Evolutionary conservation across 306 rosid species (phyloP), one percentile per base, ranked within the genome.

Genomic region (Dryas octopetala): DNA sequence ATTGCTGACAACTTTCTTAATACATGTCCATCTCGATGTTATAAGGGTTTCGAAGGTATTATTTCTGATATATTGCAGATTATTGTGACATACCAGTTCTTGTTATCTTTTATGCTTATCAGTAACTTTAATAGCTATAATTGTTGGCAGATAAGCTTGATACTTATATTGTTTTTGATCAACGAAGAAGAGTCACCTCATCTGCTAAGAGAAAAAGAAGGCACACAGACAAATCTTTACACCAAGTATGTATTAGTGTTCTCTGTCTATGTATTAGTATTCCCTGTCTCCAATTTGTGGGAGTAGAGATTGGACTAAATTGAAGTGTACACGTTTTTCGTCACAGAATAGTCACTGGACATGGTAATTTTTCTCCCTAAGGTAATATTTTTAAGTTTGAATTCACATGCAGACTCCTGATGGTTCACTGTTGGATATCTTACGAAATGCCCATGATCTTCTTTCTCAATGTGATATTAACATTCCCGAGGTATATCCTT

Each of bases 171-270:
- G 93, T 92, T 70, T 90, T 88, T 83, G 92, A 95, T 80, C 89
- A 92, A 84, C 85, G 98, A 76, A 95, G 90, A 80, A 87, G 90
- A 83, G 96, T 95, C 74, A 95, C 99, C 23, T 95, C 99, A 76
- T 95, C 99, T 28, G 91, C 99, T 52, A 95, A 95, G 88, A 90
- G 78, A 85, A 88, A 82, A 85, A 86, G 93, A 85, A 88, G 80
- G 77, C 85, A 73, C 45, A 86, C 83, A 60, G 83, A 87, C 83
- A 89, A 86, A 79, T 85, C 91, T 73, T 81, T 95, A 74, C 97
- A 85, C 85, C 99, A 95, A 96, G 99, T 95, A 47, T 26, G 68
- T 73, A 9, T 12, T 66, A 66, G n/a, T 45, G 38, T 32, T 32
- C 38, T 32, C 38, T 32, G 38, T 32, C 38, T 32, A 32, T 32